These are phyloP conservation scores for Diddensiella caesifluorescens DNA, from an alignment of 805 yeast genomes.

Conservation along the genomic window DNA sequence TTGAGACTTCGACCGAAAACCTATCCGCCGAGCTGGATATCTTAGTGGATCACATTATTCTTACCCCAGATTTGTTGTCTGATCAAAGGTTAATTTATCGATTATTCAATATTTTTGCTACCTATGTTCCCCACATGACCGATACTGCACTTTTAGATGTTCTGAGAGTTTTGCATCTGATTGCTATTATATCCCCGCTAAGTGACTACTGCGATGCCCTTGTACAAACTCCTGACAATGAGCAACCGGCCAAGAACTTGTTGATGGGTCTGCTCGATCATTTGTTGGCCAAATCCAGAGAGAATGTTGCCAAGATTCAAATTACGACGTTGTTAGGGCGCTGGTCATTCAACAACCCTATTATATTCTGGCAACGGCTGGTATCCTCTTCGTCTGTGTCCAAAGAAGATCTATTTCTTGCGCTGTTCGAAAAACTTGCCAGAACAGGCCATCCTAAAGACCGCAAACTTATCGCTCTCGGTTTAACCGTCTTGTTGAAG, in stretches of 20 bases:
- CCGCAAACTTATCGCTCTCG: conserved; percentile 63
- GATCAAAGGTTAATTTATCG: conserved; percentile 7
- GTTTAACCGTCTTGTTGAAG: conserved; percentile 48
- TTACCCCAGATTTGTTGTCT: conserved; percentile 23
- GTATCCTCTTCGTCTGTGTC: no score
- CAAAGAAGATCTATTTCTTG: conserved; percentile 16
- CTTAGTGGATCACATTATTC: conserved; percentile 32
- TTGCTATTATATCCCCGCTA: conserved; percentile 18
- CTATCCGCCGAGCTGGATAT: conserved; percentile 29
- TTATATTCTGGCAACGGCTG: conserved; percentile 20
- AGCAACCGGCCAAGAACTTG: conserved; percentile 18
- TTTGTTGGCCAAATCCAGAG: conserved; percentile 29
- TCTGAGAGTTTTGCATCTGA: conserved; percentile 15
- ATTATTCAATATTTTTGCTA: conserved; percentile 12
- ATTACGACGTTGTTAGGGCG: conserved; percentile 23
- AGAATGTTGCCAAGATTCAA: conserved; percentile 22
- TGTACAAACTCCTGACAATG: conserved; percentile 24
- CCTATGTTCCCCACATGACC: conserved; percentile 9
- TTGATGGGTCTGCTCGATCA: conserved; percentile 28
- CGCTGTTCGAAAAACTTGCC: conserved; percentile 35
- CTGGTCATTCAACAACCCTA: conserved; percentile 23
- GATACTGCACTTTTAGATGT: conserved; percentile 6
- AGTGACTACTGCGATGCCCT: conserved; percentile 20
- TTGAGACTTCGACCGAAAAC: conserved; percentile 55
- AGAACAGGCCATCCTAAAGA: conserved; percentile 70